phyloP scores from a whole-genome alignment of 208 protist species.

The Spongospora subterranea region DNA sequence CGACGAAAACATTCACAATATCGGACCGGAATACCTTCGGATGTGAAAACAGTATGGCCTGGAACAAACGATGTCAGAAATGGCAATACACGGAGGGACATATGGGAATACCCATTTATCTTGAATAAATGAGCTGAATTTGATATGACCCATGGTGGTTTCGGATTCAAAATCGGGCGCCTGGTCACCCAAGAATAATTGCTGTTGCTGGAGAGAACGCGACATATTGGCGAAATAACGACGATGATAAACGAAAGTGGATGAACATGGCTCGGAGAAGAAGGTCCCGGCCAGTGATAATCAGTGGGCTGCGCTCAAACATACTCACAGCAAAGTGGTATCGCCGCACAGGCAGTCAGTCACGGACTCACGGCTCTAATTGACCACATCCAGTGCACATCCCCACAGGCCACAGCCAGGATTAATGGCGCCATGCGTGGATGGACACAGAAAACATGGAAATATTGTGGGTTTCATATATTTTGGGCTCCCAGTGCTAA shows the following conservation, averaged over 20 bases:
- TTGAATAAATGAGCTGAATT: neutral
- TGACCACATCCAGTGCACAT: too few species aligned
- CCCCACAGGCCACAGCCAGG: too few species aligned
- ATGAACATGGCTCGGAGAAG: too few species aligned
- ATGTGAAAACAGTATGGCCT: slow-evolving; percentile 9
- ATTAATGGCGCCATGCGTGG: too few species aligned
- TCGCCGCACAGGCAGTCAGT: too few species aligned
- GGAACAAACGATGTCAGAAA: neutral
- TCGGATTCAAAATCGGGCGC: slow-evolving; percentile 24
- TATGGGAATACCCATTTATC: slow-evolving; percentile 56
- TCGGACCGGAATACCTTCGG: neutral
- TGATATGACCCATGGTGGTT: neutral
- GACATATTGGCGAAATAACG: neutral
- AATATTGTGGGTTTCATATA: too few species aligned
- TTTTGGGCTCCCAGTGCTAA: too few species aligned
- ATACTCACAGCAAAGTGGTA: too few species aligned
- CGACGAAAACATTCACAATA: neutral
- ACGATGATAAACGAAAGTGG: neutral
- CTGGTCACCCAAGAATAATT: neutral
- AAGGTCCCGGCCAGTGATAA: too few species aligned
- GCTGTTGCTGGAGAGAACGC: neutral
- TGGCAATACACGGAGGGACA: neutral
- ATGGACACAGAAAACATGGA: too few species aligned
- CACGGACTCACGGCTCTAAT: too few species aligned
- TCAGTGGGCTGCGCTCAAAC: too few species aligned